Evolutionary conservation across 2,329 filamentous ascomycete genomes (phyloP), one percentile per base, ranked within the genome.

Genomic region (Corniculantispora saksenae): DNA sequence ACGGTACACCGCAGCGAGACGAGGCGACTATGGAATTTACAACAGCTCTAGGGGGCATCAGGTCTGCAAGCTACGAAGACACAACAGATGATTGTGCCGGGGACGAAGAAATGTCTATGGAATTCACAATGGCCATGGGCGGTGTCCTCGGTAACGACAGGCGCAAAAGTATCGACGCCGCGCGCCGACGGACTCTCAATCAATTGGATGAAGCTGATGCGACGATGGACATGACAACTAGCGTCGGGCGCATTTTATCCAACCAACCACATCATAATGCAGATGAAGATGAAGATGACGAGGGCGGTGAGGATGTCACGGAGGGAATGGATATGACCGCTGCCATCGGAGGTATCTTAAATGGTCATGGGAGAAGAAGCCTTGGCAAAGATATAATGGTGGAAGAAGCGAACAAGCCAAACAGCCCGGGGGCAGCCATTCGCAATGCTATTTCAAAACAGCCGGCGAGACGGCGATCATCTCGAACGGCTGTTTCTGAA

Each of bases 151-250:
- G 45, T 15, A 62, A 66, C 15, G 27, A 64, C 3, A 63, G 55
- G 21, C 63, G 57, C 9, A 60, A 61, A 43, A 65, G 63, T 23
- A 65, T 61, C 13, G 57, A 38, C 21, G 58, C 51, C 10, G 17
- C 50, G 6, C 38, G 63, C 13, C 63, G 63, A 23, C 56, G 23
- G 25, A 65, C 63, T 29, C 51, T 61, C 27, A 51, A 57, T 23
- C 50, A 51, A 15, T 7, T 65, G 29, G 40, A 48, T 8, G 63
- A 55, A 29, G 48, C 54, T 4, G 65, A 64, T 50, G 66, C 60
- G 70, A 92, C 88, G 61, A 97, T 97, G 93, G 93, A 97, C 61
- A 86, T 97, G 61, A 97, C 93, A 0, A 89, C 84, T 58, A 90
- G 90, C 1, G 83, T 96, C 53, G 93, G 93, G 6, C 84, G 86